phyloP scores from a whole-genome alignment of 2,329 filamentous ascomycete species.

The Penicillium sp. region DNA sequence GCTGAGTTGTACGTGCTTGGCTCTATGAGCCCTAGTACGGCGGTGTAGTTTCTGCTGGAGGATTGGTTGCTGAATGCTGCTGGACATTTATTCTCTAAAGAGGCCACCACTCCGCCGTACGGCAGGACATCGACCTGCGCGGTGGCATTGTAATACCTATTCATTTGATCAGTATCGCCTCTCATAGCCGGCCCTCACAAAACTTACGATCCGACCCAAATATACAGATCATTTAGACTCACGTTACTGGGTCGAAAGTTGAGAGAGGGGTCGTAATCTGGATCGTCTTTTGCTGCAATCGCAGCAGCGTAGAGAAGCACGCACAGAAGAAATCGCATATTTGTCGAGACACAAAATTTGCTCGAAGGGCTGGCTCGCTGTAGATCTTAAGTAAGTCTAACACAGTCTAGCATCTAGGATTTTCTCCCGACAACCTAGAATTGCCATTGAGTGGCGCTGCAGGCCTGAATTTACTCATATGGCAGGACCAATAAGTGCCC shows the following conservation, averaged over 20 bases:
- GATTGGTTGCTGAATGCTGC: slow-evolving; percentile 2
- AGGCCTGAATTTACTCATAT: too few relatives aligned
- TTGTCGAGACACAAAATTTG: neutral
- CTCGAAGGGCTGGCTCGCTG: neutral
- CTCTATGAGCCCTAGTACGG: slow-evolving; percentile 1
- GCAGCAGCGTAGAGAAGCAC: neutral
- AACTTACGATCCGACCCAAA: slow-evolving; percentile 6
- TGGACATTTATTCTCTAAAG: neutral
- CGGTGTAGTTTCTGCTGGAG: neutral
- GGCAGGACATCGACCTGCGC: slow-evolving; percentile 1
- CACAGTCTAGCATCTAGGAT: too few relatives aligned
- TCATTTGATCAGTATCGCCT: neutral
- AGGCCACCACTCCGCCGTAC: neutral
- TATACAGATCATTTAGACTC: neutral
- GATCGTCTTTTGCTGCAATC: neutral
- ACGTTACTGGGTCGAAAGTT: slow-evolving; percentile 1
- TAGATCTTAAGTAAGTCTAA: neutral
- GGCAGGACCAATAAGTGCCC: too few relatives aligned
- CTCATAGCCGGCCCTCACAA: neutral
- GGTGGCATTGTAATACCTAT: slow-evolving; percentile 8
- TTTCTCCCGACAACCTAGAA: too few relatives aligned
- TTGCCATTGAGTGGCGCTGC: too few relatives aligned
- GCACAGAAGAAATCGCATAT: neutral
- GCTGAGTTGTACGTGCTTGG: neutral
- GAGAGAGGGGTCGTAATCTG: neutral